These are phyloP conservation scores for Pouteria glomerata DNA, from an alignment of 148 eudicot genomes.

Conservation along the genomic window DNA sequence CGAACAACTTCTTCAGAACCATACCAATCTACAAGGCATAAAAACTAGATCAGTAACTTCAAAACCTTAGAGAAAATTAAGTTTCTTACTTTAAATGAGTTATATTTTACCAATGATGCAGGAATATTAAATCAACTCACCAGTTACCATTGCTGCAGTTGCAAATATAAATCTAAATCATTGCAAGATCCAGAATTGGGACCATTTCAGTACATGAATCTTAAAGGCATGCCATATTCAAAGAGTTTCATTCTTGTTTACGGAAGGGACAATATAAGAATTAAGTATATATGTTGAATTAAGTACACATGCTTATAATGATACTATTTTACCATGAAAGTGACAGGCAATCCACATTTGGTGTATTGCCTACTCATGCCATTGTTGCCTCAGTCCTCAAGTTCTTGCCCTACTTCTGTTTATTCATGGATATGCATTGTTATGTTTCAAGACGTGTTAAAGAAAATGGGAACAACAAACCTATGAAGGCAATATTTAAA, in stretches of 20 bases:
- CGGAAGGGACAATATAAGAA: not conserved
- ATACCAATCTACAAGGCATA: conserved; percentile 31
- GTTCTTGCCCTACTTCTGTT: not conserved
- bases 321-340: not conserved
- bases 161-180: not conserved
- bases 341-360: not conserved
- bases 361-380: not conserved
- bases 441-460: not conserved
- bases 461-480: not conserved
- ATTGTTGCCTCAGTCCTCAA: not conserved
- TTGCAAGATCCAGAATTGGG: not conserved
- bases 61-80: not conserved
- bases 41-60: conserved; percentile 1
- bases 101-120: not conserved
- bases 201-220: no score
- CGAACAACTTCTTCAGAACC: conserved; percentile 48
- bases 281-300: no score
- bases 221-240: not conserved
- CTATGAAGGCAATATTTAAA: not conserved
- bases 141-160: not conserved
- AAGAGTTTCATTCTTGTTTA: not conserved
- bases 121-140: not conserved
- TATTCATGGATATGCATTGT: not conserved
- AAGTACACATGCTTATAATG: not conserved
- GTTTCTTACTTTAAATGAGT: not conserved